A percentile compares a stretch with the other conserved stretches of the same genome.
Conservation (phyloP, 495 filamentous ascomycete species). For the Penicillium paradoxum region DNA sequence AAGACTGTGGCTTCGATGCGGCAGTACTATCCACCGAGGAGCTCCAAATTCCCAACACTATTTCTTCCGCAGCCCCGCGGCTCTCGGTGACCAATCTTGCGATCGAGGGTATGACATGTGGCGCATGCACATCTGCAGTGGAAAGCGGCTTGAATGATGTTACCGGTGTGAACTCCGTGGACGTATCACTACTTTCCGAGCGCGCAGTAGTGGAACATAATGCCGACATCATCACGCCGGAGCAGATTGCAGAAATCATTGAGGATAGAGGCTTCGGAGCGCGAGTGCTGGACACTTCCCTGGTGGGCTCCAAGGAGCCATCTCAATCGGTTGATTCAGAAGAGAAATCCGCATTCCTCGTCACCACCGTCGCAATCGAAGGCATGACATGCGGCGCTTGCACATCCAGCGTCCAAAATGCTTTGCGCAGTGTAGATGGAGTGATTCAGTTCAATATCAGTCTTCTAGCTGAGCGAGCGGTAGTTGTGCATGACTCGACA, state of each 20-base stretch:
- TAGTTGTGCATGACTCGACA: conserved; percentile 74
- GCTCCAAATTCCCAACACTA: conserved; percentile 17
- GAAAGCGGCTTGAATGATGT: conserved; percentile 73
- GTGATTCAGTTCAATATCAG: conserved; percentile 89
- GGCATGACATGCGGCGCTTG: conserved; percentile 98
- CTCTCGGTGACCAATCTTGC: conserved; percentile 73
- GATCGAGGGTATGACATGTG: conserved; percentile 97
- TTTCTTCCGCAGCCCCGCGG: conserved; percentile 17
- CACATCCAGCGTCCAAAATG: conserved; percentile 82
- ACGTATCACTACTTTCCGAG: conserved; percentile 74
- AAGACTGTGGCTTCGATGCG: conserved; percentile 93
- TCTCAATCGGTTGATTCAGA: conserved; percentile 28
- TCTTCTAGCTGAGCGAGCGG: conserved; percentile 83
- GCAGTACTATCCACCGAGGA: conserved; percentile 78
- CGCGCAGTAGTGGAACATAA: conserved; percentile 76
- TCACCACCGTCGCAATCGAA: conserved; percentile 79
- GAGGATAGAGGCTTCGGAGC: conserved; percentile 92
- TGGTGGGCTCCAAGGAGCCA: conserved; percentile 9
- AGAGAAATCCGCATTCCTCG: conserved; percentile 41
- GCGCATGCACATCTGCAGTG: conserved; percentile 87
- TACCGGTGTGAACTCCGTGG: conserved; percentile 73
- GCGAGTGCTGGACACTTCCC: conserved; percentile 55
- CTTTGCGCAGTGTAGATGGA: conserved; percentile 71
- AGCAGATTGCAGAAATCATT: conserved; percentile 78
- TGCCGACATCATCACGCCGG: conserved; percentile 53